Base-by-base conservation (phyloP, 1,284 basidiomycete genomes). In the Marasmius sp. region DNA sequence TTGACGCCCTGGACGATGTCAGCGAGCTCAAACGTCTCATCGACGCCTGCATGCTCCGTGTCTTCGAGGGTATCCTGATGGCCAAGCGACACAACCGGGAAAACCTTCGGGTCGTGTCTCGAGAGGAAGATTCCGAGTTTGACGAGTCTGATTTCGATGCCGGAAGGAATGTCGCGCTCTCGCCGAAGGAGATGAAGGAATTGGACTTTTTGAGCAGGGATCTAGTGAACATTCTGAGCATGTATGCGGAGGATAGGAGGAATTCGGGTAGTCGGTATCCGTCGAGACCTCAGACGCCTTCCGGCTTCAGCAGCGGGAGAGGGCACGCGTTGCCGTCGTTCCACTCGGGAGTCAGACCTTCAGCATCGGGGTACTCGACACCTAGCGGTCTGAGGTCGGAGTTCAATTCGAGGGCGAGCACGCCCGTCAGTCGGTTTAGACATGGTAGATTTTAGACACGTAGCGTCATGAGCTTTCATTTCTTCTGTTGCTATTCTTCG, bases 41-140 rank as follows among this genome's bases (percentile, higher is more conserved):
- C 81, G 93, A 97, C 69, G 79, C 81, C 2, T 94, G 92, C 71
- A 89, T 98, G 88, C 79, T 96, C 57, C 87, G 96, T 49, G 93
- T 97, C 1, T 98, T 95, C 68, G 93, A 98, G 70, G 95, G 95
- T 33, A 89, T 96, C 61, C 83, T 83, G 43, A 82, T 84, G 78
- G 74, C 76, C 59, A 75, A 76, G 43, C 74, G 73, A 59, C 73
- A 71, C 41, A 65, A 72, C 51, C 64, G 72, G 22, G 74, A 75
- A 11, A 70, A 74, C 7, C 66, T 80, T 20, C 75, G 76, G 36
- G 70, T 77, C 59, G 73, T 78, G 38, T 75, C 78, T 43, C 75
- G 79, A 48, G 85, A 89, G 64, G 84, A 84, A 62, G 87, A 87
- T 67, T 81, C 84, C 41, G 88, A 89, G 69, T 78, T 79, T 1